Conservation (phyloP, 2,329 filamentous ascomycete species). For the Cladosporium sphaerospermum region DNA sequence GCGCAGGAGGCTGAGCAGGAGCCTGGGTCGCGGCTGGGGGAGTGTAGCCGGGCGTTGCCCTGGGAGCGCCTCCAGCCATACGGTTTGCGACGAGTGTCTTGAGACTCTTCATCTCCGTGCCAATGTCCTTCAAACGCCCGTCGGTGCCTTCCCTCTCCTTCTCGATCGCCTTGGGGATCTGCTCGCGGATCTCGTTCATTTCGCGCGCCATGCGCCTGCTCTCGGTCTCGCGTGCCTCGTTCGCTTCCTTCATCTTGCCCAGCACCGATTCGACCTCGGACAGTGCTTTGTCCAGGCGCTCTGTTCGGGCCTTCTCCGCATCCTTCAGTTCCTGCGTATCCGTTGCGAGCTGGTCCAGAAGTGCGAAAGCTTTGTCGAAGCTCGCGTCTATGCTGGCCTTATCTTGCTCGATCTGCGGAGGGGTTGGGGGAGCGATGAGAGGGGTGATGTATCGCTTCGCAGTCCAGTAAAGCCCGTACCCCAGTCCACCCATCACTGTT, state of each 20-base stretch:
- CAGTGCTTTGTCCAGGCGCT: constrained; percentile 74
- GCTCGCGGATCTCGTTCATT: constrained; percentile 71
- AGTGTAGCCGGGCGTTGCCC: constrained; percentile 7
- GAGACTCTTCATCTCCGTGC: constrained; percentile 80
- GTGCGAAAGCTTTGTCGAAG: constrained; percentile 83
- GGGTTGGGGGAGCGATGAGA: constrained; percentile 85
- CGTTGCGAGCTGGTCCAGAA: constrained; percentile 85
- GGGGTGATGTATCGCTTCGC: constrained; percentile 92
- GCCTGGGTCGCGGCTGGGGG: not conserved
- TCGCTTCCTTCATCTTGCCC: constrained; percentile 71
- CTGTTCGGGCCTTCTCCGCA: constrained; percentile 76
- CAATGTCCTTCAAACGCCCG: constrained; percentile 73
- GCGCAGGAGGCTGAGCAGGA: not conserved
- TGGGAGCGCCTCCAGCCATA: constrained; percentile 32
- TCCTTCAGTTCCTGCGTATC: constrained; percentile 85
- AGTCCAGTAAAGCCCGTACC: constrained; percentile 81
- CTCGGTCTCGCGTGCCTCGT: constrained; percentile 78
- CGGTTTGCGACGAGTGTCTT: constrained; percentile 75
- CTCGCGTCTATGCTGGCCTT: constrained; percentile 88
- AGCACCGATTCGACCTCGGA: constrained; percentile 80
- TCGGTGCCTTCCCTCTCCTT: constrained; percentile 82
- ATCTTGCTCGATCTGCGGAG: constrained; percentile 87
- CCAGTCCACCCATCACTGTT: constrained; percentile 81
- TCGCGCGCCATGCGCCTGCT: constrained; percentile 81
- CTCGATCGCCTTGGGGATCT: constrained; percentile 82